Base-by-base conservation (phyloP, 768 basidiomycete species). In the Suillus plorans region DNA sequence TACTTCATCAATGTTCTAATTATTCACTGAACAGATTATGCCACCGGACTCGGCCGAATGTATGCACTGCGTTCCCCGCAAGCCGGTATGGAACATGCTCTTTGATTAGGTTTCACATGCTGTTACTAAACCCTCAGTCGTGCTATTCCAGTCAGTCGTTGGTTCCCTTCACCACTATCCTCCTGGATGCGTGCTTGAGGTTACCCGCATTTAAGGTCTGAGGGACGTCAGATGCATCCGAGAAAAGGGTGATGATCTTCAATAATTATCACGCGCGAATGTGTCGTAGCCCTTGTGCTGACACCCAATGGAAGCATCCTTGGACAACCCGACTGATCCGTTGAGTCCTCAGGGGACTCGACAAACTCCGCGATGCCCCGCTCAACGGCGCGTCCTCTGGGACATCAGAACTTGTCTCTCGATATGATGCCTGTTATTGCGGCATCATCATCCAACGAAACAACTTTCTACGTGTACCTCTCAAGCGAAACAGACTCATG, bases 91-190 rank as follows among this genome's bases (percentile, higher is more conserved):
- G 49, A 50, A 25, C 57, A 63, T 64, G 63, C 64, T 55, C 47
- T 68, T 65, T 37, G 66, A 68, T 63, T 56, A 65, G 62, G 61
- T 39, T 56, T 56, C 18, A 39, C 58, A 22, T 64, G 68, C 67
- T n/a, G 67, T 55, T 61, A 67, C 66, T 66, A 66, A 31, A 61
- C 60, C 14, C 61, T 56, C 37, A 53, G 61, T 47, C 60, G 73
- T 74, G 71, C 69, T 74, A 65, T 75, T 76, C 72, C 70, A 68
- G 56, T 65, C 69, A 65, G 64, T 72, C 49, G 64, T 73, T 58
- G 25, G 74, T 36, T 18, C 71, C 73, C 61, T 68, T 74, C 44
- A 13, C 73, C 36, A 72, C 67, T 47, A 18, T 50, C 39, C 70
- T 22, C n/a, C 66, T 47, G 68, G 70, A 41, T 69, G 70, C 5